Conservation (phyloP, 306 rosid species). For the Quercus suber region DNA sequence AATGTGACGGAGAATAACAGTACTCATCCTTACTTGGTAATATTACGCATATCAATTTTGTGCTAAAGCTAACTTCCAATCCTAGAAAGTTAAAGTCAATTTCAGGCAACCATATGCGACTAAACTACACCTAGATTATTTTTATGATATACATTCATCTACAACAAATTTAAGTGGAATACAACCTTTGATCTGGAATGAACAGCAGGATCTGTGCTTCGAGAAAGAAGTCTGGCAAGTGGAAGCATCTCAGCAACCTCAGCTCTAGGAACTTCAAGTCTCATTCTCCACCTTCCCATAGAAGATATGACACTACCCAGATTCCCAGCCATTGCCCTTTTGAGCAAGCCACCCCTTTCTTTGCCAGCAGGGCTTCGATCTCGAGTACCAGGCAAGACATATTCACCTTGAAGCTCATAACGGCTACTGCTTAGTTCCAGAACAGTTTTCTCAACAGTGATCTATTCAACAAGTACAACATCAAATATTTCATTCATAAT, state of each 20-base stretch:
- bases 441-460: constrained; percentile 82
- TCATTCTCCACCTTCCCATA: constrained; percentile 98
- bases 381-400: constrained; percentile 77
- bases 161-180: constrained; percentile 22
- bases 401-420: constrained; percentile 98
- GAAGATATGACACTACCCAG: constrained; percentile 88
- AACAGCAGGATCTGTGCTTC: constrained; percentile 82
- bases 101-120: constrained; percentile 8
- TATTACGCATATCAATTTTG: neutral
- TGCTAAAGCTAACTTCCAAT: neutral
- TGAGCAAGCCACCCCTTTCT: constrained; percentile 50
- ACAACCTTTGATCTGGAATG: constrained; percentile 90
- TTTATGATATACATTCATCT: constrained; percentile 6
- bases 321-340: constrained; percentile 62
- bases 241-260: constrained; percentile 99
- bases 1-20: neutral
- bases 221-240: constrained; percentile 83
- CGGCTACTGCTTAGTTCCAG: constrained; percentile 83
- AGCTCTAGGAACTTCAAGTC: constrained; percentile 78
- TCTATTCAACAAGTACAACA: constrained; percentile 46
- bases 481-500: constrained; percentile 5
- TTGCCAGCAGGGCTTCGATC: constrained; percentile 51
- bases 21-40: neutral
- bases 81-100: constrained; percentile 8
- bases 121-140: constrained; percentile 11